Percentiles rank a stretch among this genome's conserved stretches.
Evolutionary conservation across 768 basidiomycete genomes (phyloP).

Genomic region (Galerina sulciceps): DNA sequence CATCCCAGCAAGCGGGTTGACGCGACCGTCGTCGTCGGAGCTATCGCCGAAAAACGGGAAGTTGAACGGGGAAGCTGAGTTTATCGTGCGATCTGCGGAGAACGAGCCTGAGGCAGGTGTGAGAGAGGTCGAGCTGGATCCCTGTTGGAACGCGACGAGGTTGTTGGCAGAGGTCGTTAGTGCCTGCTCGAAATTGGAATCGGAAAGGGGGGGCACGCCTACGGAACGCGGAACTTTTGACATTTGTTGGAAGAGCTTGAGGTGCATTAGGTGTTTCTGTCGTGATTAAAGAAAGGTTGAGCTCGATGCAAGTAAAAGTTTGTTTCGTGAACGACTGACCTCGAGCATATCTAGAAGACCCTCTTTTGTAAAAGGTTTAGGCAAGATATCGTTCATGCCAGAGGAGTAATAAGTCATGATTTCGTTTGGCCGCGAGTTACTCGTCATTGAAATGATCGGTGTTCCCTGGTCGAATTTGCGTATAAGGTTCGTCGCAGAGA

Average conservation of each 20-base stretch:
- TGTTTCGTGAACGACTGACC: slow-evolving; percentile 39
- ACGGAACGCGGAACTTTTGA: slow-evolving; percentile 65
- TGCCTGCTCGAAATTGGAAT: slow-evolving; percentile 57
- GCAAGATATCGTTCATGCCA: slow-evolving; percentile 96
- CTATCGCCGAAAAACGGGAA: slow-evolving; percentile 28
- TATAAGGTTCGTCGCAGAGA: slow-evolving; percentile 90
- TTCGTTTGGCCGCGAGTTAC: slow-evolving; percentile 90
- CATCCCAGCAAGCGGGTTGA: slow-evolving; percentile 88
- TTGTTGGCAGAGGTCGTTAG: slow-evolving; percentile 36
- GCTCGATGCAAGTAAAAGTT: not conserved
- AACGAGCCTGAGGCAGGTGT: slow-evolving; percentile 6
- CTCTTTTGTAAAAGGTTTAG: slow-evolving; percentile 97
- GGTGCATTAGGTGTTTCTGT: slow-evolving; percentile 86
- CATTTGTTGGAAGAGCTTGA: slow-evolving; percentile 85
- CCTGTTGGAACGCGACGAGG: slow-evolving; percentile 15
- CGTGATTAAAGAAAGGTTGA: not conserved
- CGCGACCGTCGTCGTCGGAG: slow-evolving; percentile 59
- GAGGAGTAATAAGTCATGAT: slow-evolving; percentile 90
- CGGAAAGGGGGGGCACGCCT: slow-evolving; percentile 67
- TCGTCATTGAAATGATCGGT: slow-evolving; percentile 98
- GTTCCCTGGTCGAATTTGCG: slow-evolving; percentile 94
- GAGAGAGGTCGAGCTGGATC: slow-evolving; percentile 9
- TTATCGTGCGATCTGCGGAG: not conserved
- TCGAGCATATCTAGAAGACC: slow-evolving; percentile 92
- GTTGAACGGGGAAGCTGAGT: slow-evolving; percentile 23